Base-by-base conservation (phyloP, 495 filamentous ascomycete species). In the Hypoxylon trugodes region DNA sequence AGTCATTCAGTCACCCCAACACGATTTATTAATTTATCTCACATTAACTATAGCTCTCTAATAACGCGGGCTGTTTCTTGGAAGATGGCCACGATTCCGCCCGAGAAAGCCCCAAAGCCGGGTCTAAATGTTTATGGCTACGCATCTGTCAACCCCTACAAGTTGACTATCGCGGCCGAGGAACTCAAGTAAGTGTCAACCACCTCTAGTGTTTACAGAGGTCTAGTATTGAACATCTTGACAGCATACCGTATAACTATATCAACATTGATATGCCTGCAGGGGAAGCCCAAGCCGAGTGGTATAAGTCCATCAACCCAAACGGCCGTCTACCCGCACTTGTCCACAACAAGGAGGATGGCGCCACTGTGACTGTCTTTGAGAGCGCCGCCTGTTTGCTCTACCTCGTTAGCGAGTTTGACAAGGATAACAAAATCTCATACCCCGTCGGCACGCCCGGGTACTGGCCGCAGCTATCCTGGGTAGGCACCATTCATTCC, bases 251-350 rank as follows among this genome's bases (percentile, higher is more conserved):
- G 16, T 62, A 62, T 28, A 62, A 62, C 35, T 62, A 62, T 45
- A 56, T 62, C 35, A 50, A 30, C 51, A 5, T 62, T 6, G 43
- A 62, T 24, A 56, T 62, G 33, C 13, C n/a, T 2, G 18, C 32
- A 46, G 58, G 57, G 15, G 59, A 62, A 30, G 2, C 26, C 10
- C 2, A 40, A n/a, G 10, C 59, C 30, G 42, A 55, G 24, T 86
- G 81, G 61, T 82, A 68, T 49, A 65, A 62, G 43, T 84, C 82
- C 28, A 88, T 92, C 73, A 93, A 92, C 71, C 91, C 91, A 60
- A 93, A 96, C 71, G 90, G 91, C 66, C 89, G 90, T 55, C 91
- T 96, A 70, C 91, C 91, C 16, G 89, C 90, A 28, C 73, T 96
- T 33, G 13, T 58, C n/a, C 53, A 65, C 32, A 87, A 87, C 41